A percentile compares a stretch with the other conserved stretches of the same genome.
These are phyloP conservation scores for Cadophora gregata DNA, from an alignment of 2,329 filamentous ascomycete species.

Conservation along the genomic window DNA sequence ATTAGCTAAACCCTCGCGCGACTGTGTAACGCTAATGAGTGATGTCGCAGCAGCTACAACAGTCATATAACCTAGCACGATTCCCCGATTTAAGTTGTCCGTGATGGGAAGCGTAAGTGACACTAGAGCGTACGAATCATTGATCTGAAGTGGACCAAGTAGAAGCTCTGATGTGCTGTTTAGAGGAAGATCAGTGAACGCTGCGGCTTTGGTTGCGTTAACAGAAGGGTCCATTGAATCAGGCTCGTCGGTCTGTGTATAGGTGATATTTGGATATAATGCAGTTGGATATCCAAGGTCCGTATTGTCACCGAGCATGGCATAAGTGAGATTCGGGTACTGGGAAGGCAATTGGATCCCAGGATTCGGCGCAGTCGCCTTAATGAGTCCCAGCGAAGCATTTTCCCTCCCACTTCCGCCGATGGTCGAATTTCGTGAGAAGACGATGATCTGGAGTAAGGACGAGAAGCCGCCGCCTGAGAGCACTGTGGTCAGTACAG, in stretches of 20 bases:
- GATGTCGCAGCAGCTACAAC: constrained; percentile 73
- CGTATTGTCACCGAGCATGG: constrained; percentile 64
- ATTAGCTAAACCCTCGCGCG: constrained; percentile 71
- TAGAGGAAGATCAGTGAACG: constrained; percentile 46
- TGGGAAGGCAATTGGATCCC: constrained; percentile 66
- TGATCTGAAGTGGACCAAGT: constrained; percentile 62
- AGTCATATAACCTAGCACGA: constrained; percentile 84
- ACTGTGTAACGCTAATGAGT: constrained; percentile 65
- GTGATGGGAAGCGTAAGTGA: constrained; percentile 84
- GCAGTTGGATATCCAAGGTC: constrained; percentile 71
- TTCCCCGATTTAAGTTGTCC: constrained; percentile 63
- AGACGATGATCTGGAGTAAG: constrained; percentile 76
- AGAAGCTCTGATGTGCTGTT: constrained; percentile 64
- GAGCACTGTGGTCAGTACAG: constrained; percentile 3
- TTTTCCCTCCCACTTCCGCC: constrained; percentile 34
- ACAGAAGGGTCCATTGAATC: constrained; percentile 39
- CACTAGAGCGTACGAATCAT: constrained; percentile 74
- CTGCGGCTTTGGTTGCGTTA: constrained; percentile 35
- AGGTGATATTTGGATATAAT: constrained; percentile 82
- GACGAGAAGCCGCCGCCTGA: constrained; percentile 55
- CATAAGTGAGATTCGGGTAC: constrained; percentile 58
- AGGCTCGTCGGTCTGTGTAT: constrained; percentile 45
- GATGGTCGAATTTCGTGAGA: constrained; percentile 69
- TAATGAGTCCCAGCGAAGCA: constrained; percentile 59
- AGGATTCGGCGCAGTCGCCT: constrained; percentile 61